Evolutionary conservation across 176 grass and related monocot species (phyloP), one percentile per base, ranked within the genome.

Genomic region (Bolboschoenus planiculmis): DNA sequence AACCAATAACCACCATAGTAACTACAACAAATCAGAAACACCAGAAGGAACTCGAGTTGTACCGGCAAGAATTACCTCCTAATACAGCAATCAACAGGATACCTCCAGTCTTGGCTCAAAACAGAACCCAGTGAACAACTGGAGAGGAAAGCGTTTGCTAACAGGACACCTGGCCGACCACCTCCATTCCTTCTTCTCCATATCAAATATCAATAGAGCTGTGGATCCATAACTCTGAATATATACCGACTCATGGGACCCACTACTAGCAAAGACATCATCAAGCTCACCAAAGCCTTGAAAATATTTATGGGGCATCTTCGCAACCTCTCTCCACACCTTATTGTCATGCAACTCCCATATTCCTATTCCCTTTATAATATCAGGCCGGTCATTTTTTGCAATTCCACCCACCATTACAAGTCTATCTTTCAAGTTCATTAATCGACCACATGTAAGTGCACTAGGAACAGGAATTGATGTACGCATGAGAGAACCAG

Each of bases 201-300:
- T 91, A 85, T 97, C 90, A 83, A 91, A 97, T 65, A 87, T 67
- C 66, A 97, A 89, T 84, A 97, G 84, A 59, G 90, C 84, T 43
- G 95, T 94, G 44, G 92, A 85, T 3, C 95, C 95, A 54, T 92
- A 97, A 87, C 95, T 94, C 83, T 97, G 95, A 81, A 97, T 97
- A 66, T 94, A 97, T 35, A 97, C 61, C 73, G 88, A 87, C 63
- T 92, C 90, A 40, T 94, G 84, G 1, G 81, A 84, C 53, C 95
- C 95, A 7, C 90, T 92, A 82, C 95, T 94, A 34, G 92, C 88
- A 6, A 97, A 97, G 75, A 94, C 95, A 78, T 97, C 95, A 80
- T 97, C 95, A 4, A 97, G 76, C 60, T 97, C 95, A 16, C 95
- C 95, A 71, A 97, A 97, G 20, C 95, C 95, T 89, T 97, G 95